These are phyloP conservation scores for Trichoderma breve DNA, from an alignment of 2,329 filamentous ascomycete genomes.

Conservation along the genomic window DNA sequence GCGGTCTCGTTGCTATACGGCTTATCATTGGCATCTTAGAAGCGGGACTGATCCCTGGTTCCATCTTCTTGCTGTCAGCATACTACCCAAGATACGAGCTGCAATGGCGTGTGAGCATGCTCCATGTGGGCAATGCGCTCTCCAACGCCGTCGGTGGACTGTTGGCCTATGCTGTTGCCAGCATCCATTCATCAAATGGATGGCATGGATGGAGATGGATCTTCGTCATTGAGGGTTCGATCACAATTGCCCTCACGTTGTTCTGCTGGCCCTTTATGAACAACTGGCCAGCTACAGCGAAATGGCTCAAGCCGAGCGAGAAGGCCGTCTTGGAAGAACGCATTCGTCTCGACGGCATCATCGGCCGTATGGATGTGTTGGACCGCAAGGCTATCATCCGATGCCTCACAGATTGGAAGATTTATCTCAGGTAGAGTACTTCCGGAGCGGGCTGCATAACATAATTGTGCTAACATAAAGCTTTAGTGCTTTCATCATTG, in stretches of 20 bases:
- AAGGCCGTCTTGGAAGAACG: slow-evolving; percentile 2
- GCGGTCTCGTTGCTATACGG: slow-evolving; percentile 24
- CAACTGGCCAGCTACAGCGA: slow-evolving; percentile 13
- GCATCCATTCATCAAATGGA: slow-evolving; percentile 25
- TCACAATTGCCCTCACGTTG: slow-evolving; percentile 3
- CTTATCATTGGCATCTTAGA: slow-evolving; percentile 28
- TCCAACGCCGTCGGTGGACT: slow-evolving; percentile 28
- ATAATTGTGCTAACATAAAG: neutral
- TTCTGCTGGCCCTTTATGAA: slow-evolving; percentile 12
- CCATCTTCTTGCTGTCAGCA: slow-evolving; percentile 27
- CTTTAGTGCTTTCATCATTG: neutral
- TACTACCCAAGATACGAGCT: slow-evolving; percentile 27
- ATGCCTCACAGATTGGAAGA: slow-evolving; percentile 15
- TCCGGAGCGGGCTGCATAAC: neutral
- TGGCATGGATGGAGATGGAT: slow-evolving; percentile 28
- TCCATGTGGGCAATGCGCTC: slow-evolving; percentile 27
- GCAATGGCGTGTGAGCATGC: slow-evolving; percentile 27
- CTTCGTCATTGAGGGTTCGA: slow-evolving; percentile 9
- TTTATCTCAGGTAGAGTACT: neutral
- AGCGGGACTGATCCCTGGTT: slow-evolving; percentile 28
- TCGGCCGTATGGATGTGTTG: slow-evolving; percentile 10
- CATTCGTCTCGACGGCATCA: slow-evolving; percentile 4
- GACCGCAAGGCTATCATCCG: neutral
- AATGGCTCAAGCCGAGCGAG: slow-evolving; percentile 5
- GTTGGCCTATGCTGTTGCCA: slow-evolving; percentile 27